Evolutionary conservation across 1,139 yeast genomes (phyloP).

Genomic region (Yamadazyma dendronema): DNA sequence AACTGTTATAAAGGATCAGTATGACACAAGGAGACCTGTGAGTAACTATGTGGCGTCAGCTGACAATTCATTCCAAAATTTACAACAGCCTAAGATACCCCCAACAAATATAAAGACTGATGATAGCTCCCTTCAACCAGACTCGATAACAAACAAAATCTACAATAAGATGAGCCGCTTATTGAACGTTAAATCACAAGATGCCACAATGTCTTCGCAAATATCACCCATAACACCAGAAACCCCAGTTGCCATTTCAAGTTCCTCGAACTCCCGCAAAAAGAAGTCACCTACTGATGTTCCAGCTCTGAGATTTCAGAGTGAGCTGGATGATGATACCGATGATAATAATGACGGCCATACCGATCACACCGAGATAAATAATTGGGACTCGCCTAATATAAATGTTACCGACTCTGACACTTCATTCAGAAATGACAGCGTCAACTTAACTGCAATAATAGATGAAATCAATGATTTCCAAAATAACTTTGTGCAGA

Average conservation of each 20-base stretch:
- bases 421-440: slow-evolving; percentile 1
- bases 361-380: background rate
- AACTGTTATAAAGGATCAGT: slow-evolving; percentile 29
- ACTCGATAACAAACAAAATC: slow-evolving; percentile 11
- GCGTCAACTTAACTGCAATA: slow-evolving; percentile 19
- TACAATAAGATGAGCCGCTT: slow-evolving; percentile 14
- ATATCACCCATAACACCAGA: background rate
- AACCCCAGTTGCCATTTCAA: background rate
- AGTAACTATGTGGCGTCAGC: slow-evolving; percentile 14
- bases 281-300: background rate
- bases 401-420: slow-evolving; percentile 4
- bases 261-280: background rate
- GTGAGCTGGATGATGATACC: slow-evolving; percentile 29
- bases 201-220: background rate
- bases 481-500: slow-evolving; percentile 30
- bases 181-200: slow-evolving; percentile 5
- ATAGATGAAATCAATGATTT: slow-evolving; percentile 32
- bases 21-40: slow-evolving; percentile 26
- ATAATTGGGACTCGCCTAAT: slow-evolving; percentile 11
- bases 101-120: background rate
- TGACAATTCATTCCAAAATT: slow-evolving; percentile 23
- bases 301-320: slow-evolving; percentile 18
- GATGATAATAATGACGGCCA: slow-evolving; percentile 25
- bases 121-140: slow-evolving; percentile 6
- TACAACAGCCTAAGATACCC: slow-evolving; percentile 10